phyloP scores from a whole-genome alignment of 176 grass and related monocot genomes.

The Hsuehochloa calcarea region DNA sequence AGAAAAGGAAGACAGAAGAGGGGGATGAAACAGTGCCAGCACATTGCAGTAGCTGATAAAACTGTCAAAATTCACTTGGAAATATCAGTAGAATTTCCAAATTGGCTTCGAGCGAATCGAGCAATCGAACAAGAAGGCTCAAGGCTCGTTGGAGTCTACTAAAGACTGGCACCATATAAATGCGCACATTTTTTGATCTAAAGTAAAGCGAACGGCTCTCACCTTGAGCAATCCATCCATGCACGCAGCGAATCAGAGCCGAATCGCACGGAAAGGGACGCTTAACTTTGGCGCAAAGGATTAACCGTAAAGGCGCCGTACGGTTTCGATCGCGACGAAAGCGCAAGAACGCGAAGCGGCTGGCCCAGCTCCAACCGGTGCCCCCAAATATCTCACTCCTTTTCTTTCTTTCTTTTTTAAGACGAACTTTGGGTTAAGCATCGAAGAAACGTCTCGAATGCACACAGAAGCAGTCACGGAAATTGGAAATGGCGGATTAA shows the following conservation, averaged over 20 bases:
- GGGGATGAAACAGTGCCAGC: not conserved
- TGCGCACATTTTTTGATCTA: not conserved
- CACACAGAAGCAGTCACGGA: not conserved
- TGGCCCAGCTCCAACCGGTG: not conserved
- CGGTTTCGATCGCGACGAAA: not conserved
- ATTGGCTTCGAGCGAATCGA: not conserved
- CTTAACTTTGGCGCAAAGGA: conserved; percentile 36
- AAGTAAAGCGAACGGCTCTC: not conserved
- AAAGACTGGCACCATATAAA: not conserved
- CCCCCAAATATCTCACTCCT: not conserved
- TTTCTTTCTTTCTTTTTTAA: not conserved
- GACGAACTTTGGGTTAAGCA: not conserved
- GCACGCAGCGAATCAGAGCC: not conserved
- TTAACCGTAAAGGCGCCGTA: conserved; percentile 24
- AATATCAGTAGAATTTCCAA: not conserved
- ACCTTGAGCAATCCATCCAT: not conserved
- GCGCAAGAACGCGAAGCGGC: not conserved
- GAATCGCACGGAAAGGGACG: conserved; percentile 36
- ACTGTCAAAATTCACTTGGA: not conserved
- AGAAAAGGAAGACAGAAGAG: no score
- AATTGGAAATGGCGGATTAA: not conserved
- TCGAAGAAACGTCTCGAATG: not conserved
- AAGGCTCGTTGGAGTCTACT: not conserved
- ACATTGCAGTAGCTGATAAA: not conserved
- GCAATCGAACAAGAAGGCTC: not conserved